Evolutionary conservation across 495 filamentous ascomycete genomes (phyloP).

Genomic region (Neurospora terricola): DNA sequence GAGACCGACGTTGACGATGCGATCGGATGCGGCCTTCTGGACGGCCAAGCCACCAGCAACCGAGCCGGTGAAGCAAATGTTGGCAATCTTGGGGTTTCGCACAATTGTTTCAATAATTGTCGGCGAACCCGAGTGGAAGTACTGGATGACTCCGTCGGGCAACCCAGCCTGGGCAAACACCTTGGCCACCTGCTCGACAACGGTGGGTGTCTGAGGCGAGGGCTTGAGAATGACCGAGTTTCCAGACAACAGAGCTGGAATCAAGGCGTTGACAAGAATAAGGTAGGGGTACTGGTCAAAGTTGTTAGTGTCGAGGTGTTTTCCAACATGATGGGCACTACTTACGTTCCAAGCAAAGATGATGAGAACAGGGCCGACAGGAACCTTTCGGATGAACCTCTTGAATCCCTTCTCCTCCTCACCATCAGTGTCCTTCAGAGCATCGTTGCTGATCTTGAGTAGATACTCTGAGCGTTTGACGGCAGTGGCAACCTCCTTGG

Average conservation of each 20-base stretch:
- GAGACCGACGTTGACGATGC: constrained; percentile 72
- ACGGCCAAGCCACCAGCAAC: constrained; percentile 76
- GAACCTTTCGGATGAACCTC: constrained; percentile 76
- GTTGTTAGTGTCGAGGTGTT: background rate
- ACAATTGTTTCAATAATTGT: constrained; percentile 61
- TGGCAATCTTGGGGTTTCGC: constrained; percentile 57
- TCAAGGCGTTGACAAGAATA: constrained; percentile 79
- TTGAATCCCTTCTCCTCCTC: constrained; percentile 79
- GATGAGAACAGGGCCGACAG: constrained; percentile 73
- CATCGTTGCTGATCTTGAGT: constrained; percentile 65
- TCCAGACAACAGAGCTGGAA: constrained; percentile 78
- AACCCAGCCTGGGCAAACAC: constrained; percentile 72
- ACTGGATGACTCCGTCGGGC: constrained; percentile 72
- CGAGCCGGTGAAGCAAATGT: constrained; percentile 90
- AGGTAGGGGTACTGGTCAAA: constrained; percentile 73
- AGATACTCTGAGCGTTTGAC: constrained; percentile 72
- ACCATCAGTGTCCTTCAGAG: constrained; percentile 62
- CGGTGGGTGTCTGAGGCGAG: constrained; percentile 85
- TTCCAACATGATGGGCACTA: constrained; percentile 4
- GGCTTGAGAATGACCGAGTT: constrained; percentile 89
- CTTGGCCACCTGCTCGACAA: constrained; percentile 69
- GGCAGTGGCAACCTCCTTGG: constrained; percentile 72
- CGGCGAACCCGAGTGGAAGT: constrained; percentile 75
- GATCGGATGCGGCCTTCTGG: constrained; percentile 70
- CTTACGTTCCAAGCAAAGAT: constrained; percentile 93